These are phyloP conservation scores for Pholiota molesta DNA, from an alignment of 768 basidiomycete genomes.

Conservation along the genomic window DNA sequence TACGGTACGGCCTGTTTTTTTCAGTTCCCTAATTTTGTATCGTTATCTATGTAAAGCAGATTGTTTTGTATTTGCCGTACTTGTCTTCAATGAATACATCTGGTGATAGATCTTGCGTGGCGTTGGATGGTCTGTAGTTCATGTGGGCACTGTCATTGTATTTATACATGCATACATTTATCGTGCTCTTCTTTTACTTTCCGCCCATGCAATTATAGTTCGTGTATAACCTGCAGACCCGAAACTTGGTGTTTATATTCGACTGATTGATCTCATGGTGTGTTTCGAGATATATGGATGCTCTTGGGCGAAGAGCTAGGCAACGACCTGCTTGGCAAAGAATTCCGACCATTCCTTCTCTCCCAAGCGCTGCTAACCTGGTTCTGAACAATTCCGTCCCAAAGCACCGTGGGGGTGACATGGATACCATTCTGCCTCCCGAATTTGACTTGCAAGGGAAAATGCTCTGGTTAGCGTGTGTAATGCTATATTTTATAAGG, in stretches of 20 bases:
- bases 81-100: not conserved
- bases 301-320: not conserved
- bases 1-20: not conserved
- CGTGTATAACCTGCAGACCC: too few species aligned
- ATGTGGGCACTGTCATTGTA: not conserved
- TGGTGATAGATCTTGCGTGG: not conserved
- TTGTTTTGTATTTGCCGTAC: not conserved
- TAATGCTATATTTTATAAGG: not conserved
- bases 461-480: not conserved
- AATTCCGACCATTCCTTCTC: slow-evolving; percentile 82
- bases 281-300: not conserved
- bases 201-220: too few species aligned
- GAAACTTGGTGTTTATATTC: too few species aligned
- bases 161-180: not conserved
- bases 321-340: slow-evolving; percentile 56
- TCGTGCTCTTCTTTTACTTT: not conserved
- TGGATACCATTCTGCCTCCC: slow-evolving; percentile 91
- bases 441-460: slow-evolving; percentile 69
- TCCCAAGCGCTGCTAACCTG: slow-evolving; percentile 85
- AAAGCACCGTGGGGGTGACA: slow-evolving; percentile 82
- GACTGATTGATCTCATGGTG: too few species aligned
- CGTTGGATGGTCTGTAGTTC: not conserved
- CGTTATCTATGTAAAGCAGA: not conserved
- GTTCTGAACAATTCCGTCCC: slow-evolving; percentile 73
- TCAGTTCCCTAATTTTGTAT: not conserved